Conservation (phyloP, 192 early-diverging fungal genomes). For the Umbelopsis ramanniana region DNA sequence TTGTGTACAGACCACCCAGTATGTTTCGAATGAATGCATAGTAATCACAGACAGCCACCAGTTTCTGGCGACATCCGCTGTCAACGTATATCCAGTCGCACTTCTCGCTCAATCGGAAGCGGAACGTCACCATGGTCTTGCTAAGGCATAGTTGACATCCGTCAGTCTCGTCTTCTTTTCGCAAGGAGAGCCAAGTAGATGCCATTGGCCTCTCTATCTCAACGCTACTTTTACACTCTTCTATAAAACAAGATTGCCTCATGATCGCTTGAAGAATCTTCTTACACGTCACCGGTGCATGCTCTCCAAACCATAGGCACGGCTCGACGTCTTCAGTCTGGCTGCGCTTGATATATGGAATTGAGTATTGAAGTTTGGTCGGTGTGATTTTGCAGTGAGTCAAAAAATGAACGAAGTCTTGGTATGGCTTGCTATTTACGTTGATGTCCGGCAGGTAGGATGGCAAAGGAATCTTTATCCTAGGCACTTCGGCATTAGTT, state of each 20-base stretch:
- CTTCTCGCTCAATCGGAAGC: constrained; percentile 65
- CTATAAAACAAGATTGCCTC: constrained; percentile 82
- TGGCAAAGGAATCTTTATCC: neutral
- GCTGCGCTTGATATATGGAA: constrained; percentile 84
- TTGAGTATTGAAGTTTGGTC: constrained; percentile 69
- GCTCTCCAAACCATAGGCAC: constrained; percentile 90
- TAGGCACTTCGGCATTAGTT: neutral
- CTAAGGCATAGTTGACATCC: constrained; percentile 49
- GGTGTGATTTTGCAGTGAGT: constrained; percentile 62
- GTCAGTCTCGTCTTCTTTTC: constrained; percentile 16
- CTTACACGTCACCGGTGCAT: constrained; percentile 81
- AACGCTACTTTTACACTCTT: constrained; percentile 72
- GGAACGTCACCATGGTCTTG: constrained; percentile 47
- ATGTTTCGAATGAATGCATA: constrained; percentile 92
- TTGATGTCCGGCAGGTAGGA: constrained; percentile 59
- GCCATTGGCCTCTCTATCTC: constrained; percentile 31
- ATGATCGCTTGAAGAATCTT: constrained; percentile 88
- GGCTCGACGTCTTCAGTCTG: constrained; percentile 92
- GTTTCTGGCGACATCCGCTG: constrained; percentile 83
- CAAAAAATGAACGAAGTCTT: constrained; percentile 66
- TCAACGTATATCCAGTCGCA: constrained; percentile 77
- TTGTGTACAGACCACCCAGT: constrained; percentile 80
- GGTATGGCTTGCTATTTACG: constrained; percentile 77
- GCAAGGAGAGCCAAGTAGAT: constrained; percentile 25
- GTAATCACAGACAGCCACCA: constrained; percentile 92